Base-by-base conservation (phyloP, 192 early-diverging fungal genomes). In the Umbelopsis sp. region DNA sequence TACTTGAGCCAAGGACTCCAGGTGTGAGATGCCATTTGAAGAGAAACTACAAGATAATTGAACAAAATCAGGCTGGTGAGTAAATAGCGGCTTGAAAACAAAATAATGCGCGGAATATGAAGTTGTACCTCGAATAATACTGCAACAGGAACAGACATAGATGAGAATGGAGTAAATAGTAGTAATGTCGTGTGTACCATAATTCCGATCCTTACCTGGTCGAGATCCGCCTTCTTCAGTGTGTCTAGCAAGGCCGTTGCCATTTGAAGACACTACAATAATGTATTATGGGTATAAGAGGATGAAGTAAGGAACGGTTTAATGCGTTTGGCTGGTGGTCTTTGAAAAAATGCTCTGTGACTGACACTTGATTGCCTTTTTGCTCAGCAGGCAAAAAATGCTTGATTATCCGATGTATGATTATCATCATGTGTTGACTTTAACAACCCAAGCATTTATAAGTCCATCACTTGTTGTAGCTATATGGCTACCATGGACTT, bases 1-100 rank as follows among this genome's bases (percentile, higher is more conserved):
- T 83, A 86, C 84, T 79, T 86, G 82, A n/a, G 77, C 80, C 20
- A 93, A 78, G 37, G 84, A 78, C 47, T 93, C 90, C 9, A 93
- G 25, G 37, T 86, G 83, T 15, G 82, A 82, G 51, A 86, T 84
- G 9, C 85, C 85, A 67, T 82, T 72, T 15, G 87, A 86, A 66
- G 82, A 84, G 69, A 88, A 87, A 67, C 91, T 86, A 48, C 25
- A 37, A 30, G n/a, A 25, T 21, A 68, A 49, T 55, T 61, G 25
- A 69, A 67, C 46, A 0, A 49, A 70, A 45, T 27, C 35, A 66
- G 35, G 12, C 22, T 46, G 15, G 23, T 64, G 30, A 41, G 45
- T 37, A 47, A 22, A 49, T 15, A 61, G 15, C 37, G 55, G 3
- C 27, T 18, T 48, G 50, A n/a, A 33, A 46, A 27, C 13, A 64